Evolutionary conservation across 441 rosid species (phyloP).

Genomic region (Omphalea diandra): DNA sequence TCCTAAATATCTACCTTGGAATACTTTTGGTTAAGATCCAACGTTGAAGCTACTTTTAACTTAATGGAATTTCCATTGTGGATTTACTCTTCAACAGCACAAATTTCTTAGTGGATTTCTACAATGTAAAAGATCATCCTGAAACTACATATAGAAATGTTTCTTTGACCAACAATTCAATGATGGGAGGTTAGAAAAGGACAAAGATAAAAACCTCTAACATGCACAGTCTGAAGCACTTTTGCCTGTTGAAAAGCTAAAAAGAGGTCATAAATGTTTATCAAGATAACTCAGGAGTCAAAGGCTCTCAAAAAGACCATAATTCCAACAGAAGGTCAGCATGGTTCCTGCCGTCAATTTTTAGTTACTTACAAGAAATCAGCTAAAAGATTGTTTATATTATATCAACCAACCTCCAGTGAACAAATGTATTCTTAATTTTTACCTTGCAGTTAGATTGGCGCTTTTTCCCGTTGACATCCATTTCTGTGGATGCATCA

Average conservation of each 20-base stretch:
- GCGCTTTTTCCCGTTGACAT: constrained; percentile 34
- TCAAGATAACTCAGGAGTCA: not conserved
- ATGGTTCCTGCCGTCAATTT: not conserved
- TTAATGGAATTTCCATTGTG: too few relatives aligned
- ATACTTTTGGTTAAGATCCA: too few relatives aligned
- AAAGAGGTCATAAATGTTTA: not conserved
- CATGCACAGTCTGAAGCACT: too few relatives aligned
- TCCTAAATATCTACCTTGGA: too few relatives aligned
- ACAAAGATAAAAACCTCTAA: too few relatives aligned
- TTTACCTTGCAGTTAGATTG: constrained; percentile 42
- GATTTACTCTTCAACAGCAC: too few relatives aligned
- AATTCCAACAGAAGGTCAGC: not conserved
- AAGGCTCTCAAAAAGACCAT: not conserved
- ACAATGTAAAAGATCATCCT: too few relatives aligned
- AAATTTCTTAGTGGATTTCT: too few relatives aligned
- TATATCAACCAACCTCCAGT: not conserved
- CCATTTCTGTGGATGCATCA: constrained; percentile 33
- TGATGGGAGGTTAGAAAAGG: too few relatives aligned
- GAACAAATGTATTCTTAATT: not conserved
- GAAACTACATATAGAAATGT: too few relatives aligned
- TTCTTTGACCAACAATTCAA: too few relatives aligned
- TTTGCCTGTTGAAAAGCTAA: not conserved
- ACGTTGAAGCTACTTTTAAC: too few relatives aligned
- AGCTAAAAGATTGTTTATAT: not conserved
- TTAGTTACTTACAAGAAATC: not conserved